A percentile compares a stretch with the other conserved stretches of the same genome.
These are phyloP conservation scores for Afroboletus lepidellus DNA, from an alignment of 1,284 basidiomycete genomes.

Conservation along the genomic window DNA sequence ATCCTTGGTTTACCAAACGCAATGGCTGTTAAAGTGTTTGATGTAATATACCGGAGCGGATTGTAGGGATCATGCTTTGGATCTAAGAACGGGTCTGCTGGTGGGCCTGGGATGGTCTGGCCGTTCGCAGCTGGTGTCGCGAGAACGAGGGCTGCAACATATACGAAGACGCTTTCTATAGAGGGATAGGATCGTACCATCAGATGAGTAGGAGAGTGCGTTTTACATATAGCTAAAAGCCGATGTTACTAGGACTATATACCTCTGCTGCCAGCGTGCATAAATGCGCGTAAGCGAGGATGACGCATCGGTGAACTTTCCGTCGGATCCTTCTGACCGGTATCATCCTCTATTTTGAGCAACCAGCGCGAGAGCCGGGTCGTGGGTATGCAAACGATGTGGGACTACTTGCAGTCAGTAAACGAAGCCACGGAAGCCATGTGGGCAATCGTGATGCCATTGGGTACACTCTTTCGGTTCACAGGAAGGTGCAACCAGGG, in stretches of 20 bases:
- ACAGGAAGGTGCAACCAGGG: background rate
- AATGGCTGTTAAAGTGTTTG: conserved; percentile 53
- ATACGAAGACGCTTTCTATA: background rate
- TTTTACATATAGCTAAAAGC: background rate
- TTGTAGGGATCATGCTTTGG: conserved; percentile 56
- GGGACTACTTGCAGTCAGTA: background rate
- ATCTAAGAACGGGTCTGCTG: conserved; percentile 44
- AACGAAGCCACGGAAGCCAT: background rate
- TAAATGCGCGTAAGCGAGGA: background rate
- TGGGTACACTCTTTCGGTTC: background rate
- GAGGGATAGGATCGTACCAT: conserved; percentile 3
- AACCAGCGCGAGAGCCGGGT: background rate
- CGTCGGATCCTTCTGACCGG: background rate
- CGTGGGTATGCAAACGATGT: no score
- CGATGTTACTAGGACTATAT: background rate
- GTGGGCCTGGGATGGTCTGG: conserved; percentile 7
- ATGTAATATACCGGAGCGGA: conserved; percentile 60
- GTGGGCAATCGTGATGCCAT: background rate
- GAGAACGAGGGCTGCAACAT: background rate
- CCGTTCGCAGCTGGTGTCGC: background rate
- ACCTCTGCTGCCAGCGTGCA: background rate
- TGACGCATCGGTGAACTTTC: background rate
- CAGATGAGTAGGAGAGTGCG: background rate
- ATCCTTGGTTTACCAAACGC: conserved; percentile 44
- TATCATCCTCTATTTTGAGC: background rate